Evolutionary conservation across 129 eudicot species (phyloP), one percentile per base, ranked within the genome.

Genomic region (Glebionis coronaria): DNA sequence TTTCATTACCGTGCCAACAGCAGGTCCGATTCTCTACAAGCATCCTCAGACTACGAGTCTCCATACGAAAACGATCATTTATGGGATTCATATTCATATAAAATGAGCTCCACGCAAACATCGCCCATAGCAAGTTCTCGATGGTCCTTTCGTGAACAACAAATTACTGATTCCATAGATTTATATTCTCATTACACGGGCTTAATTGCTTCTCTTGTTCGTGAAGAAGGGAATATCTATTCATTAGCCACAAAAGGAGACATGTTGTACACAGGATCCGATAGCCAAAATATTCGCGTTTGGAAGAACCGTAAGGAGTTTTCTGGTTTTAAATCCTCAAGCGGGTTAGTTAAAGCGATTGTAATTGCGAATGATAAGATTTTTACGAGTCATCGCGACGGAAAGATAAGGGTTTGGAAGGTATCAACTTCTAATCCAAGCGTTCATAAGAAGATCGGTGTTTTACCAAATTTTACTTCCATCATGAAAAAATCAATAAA

Each of bases 281-380:
- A 89, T 47, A 85, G 90, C 72, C 85, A 89, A 79, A 83, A 89
- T 67, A 86, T 89, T 23, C 80, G 97, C 31, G 97, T 90, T 0
- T 90, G 97, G 97, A 90, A 82, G 65, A 87, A 79, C 67, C 95
- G 87, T 42, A 80, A 85, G 51, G 97, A 90, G 50, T 90, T 72
- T 20, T 84, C 95, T 1, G 83, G 87, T 50, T 90, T 90, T 72
- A 90, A 84, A 81, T 87, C 97, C 0, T 87, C 82, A 8, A 84
- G 92, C 20, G 97, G 97, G 3, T 55, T 90, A 53, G 95, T 90
- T 5, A 90, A 90, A 64, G 84, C 91, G 0, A 90, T 90, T 35
- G 85, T 87, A 11, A 76, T 90, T 4, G 78, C 92, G 2, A 82
- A 76, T 4, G 91, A 84, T 3, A 77, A 73, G 47, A 86, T 90